Base-by-base conservation (phyloP, 306 rosid species). In the Betula pendula region DNA sequence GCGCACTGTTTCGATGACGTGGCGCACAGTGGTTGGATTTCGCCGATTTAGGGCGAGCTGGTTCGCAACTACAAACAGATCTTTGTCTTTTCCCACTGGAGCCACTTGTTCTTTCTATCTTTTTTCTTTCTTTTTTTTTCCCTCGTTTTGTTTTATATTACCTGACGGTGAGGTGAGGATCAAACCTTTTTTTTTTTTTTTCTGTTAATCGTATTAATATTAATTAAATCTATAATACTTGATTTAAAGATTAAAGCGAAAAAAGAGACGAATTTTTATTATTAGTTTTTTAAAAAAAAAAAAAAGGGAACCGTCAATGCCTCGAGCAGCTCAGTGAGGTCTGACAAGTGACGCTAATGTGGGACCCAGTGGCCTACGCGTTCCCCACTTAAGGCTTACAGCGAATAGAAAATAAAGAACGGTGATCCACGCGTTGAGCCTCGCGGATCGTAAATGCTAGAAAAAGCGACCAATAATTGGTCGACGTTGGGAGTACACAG, bases 371-470 rank as follows among this genome's bases (percentile, higher is more conserved):
- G 4, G 0, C 53, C 16, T 19, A 56, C 81, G 83, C 71, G 74
- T 24, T 27, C 17, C 47, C 33, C 38, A 24, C 47, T 19, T 55
- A 27, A 12, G 71, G 70, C 58, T 11, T 3, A 38, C 35, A 24
- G 73, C 68, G 6, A 62, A 59, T 7, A 20, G 6, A n/a, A 49
- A 49, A 16, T 6, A 10, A 10, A 3, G 2, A 53, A 40, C 80
- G 77, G 81, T 63, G 87, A 79, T 76, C 86, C 70, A 84, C 85
- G 79, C 88, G 77, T 71, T 47, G 44, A 70, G 70, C 42, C 27
- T 27, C 2, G 63, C 43, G 43, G 51, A 20, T 20, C 2, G 24
- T 11, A 50, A 59, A 59, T 68, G 48, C 11, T 38, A 4, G 20
- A 6, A 43, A 33, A 7, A 0, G 3, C 1, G 5, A 25, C 17